Evolutionary conservation across 2,329 filamentous ascomycete genomes (phyloP).

Genomic region (Fusarium sp.): DNA sequence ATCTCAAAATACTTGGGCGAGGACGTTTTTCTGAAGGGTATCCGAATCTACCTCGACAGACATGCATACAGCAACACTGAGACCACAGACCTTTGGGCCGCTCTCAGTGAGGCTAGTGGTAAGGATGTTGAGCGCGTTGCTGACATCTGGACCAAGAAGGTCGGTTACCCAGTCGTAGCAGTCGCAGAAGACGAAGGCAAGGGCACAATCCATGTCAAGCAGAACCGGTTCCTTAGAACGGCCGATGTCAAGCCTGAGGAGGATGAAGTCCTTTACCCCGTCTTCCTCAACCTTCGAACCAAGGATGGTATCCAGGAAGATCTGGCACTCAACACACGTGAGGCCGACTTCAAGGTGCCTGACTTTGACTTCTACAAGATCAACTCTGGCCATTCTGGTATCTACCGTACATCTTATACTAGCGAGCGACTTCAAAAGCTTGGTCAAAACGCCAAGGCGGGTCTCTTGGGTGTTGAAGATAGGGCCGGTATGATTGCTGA

Average conservation of each 20-base stretch:
- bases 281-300: slow-evolving; percentile 86
- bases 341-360: slow-evolving; percentile 80
- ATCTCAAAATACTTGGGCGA: slow-evolving; percentile 95
- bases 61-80: slow-evolving; percentile 96
- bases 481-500: slow-evolving; percentile 95
- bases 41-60: slow-evolving; percentile 91
- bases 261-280: slow-evolving; percentile 86
- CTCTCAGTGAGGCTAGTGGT: slow-evolving; percentile 86
- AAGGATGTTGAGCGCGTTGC: slow-evolving; percentile 92
- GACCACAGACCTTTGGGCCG: slow-evolving; percentile 90
- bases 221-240: slow-evolving; percentile 93
- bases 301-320: slow-evolving; percentile 84
- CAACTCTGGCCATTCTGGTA: slow-evolving; percentile 92
- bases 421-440: slow-evolving; percentile 87
- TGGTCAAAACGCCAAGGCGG: slow-evolving; percentile 79
- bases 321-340: slow-evolving; percentile 69
- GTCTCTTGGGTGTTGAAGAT: slow-evolving; percentile 84
- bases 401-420: slow-evolving; percentile 90
- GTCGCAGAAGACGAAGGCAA: slow-evolving; percentile 74
- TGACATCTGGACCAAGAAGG: slow-evolving; percentile 96
- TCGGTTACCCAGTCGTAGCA: slow-evolving; percentile 90
- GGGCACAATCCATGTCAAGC: slow-evolving; percentile 84
- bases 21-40: slow-evolving; percentile 90
- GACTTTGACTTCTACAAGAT: slow-evolving; percentile 93
- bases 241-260: slow-evolving; percentile 94